phyloP scores from a whole-genome alignment of 1,284 basidiomycete genomes.

The Agaricales sp. region DNA sequence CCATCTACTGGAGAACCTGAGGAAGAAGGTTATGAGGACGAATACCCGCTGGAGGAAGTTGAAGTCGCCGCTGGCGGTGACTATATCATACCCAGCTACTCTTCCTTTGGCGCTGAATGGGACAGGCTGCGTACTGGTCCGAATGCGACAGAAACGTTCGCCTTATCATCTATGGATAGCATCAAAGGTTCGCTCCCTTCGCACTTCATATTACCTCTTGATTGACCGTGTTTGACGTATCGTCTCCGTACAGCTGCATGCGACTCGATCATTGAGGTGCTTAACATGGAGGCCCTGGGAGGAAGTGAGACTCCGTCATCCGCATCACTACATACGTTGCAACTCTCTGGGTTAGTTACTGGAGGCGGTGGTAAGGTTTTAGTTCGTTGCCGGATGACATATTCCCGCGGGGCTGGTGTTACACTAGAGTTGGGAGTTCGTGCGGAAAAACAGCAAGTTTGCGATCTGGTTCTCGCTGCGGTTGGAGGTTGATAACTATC shows the following conservation, averaged over 20 bases:
- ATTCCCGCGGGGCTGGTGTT: conserved; percentile 83
- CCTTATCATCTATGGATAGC: conserved; percentile 86
- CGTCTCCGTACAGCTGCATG: conserved; percentile 67
- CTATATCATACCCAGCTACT: conserved; percentile 91
- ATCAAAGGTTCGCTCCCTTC: conserved; percentile 65
- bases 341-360: conserved; percentile 80
- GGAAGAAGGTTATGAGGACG: conserved; percentile 97
- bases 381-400: conserved; percentile 93
- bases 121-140: conserved; percentile 75
- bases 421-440: conserved; percentile 91
- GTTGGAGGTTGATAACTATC: conserved; percentile 52
- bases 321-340: conserved; percentile 87
- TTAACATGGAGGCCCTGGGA: conserved; percentile 95
- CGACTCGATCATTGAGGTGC: conserved; percentile 86
- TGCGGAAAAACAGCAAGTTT: conserved; percentile 82
- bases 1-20: conserved; percentile 95
- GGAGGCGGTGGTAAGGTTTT: conserved; percentile 92
- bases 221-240: conserved; percentile 8
- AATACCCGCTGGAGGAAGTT: conserved; percentile 95
- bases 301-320: conserved; percentile 78
- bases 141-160: conserved; percentile 87
- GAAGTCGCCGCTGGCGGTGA: conserved; percentile 87
- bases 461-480: conserved; percentile 82
- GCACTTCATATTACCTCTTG: conserved; percentile 6
- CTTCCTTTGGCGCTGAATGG: conserved; percentile 91